Base-by-base conservation (phyloP, 192 early-diverging fungal genomes). In the Rhizoclosmatium sp. region DNA sequence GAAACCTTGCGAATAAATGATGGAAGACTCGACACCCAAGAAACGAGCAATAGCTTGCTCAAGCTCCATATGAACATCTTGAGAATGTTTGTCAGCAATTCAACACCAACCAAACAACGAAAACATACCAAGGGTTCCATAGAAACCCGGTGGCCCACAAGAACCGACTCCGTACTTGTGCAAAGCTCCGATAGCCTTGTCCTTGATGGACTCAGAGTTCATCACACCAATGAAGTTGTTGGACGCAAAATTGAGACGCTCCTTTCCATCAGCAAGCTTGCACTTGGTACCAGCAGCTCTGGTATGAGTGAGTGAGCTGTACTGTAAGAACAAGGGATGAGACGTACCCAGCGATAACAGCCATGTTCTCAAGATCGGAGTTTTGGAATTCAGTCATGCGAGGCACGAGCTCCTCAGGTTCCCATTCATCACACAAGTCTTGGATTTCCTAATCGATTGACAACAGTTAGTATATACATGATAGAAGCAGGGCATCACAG, bases 1-100 rank as follows among this genome's bases (percentile, higher is more conserved):
- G 72, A 99, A 96, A 2, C 92, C 94, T 85, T 99, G 97, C 39
- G 96, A 93, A 83, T 99, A 99, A 62, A 99, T 91, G 65, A 98
- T 97, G 31, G 96, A 90, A 46, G 89, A 86, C 58, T 95, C 94
- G 61, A 91, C 89, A 3, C 95, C 95, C 40, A 97, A 83, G 74
- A 97, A 97, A 3, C 86, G 86, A 10, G 96, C 95, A 64, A 99
- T 82, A 51, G 93, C 90, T 69, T 89, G 87, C 84, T 99, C 97
- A 39, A 99, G 85, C 66, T 97, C 91, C 89, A 95, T 93, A 72
- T 99, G 97, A 12, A 99, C 96, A 85, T 99, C 97, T 74, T n/a
- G 48, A 31, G 9, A 64, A 19, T 23, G 14, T 64, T 76, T 48
- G 23, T 76, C 64, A 69, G 67, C 65, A 44, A n/a, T 47, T 69